These are phyloP conservation scores for Stephania japonica DNA, from an alignment of 164 flowering plant genomes.

Conservation along the genomic window DNA sequence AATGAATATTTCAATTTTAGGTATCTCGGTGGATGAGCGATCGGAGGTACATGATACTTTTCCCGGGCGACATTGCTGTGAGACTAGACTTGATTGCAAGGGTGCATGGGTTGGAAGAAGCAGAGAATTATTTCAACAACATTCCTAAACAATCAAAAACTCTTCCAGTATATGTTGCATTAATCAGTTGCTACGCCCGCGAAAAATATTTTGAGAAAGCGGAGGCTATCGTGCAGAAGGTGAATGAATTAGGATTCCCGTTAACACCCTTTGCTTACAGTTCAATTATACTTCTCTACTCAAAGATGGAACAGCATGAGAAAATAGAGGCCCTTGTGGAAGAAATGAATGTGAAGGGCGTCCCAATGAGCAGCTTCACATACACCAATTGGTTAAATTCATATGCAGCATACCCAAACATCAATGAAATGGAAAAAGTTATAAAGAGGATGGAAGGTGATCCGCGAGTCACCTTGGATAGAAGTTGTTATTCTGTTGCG, in stretches of 20 bases:
- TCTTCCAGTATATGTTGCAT: slow-evolving; percentile 23
- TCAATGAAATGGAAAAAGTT: slow-evolving; percentile 34
- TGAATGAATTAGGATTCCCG: slow-evolving; percentile 26
- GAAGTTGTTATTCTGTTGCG: slow-evolving; percentile 24
- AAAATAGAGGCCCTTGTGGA: slow-evolving; percentile 26
- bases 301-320: slow-evolving; percentile 23
- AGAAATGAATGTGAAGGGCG: slow-evolving; percentile 40
- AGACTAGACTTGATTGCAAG: slow-evolving; percentile 31
- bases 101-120: slow-evolving; percentile 32
- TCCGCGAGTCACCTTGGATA: slow-evolving; percentile 13
- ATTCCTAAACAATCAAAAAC: slow-evolving; percentile 15
- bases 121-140: slow-evolving; percentile 30
- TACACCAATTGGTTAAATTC: slow-evolving; percentile 24
- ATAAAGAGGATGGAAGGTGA: slow-evolving; percentile 30
- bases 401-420: slow-evolving; percentile 27
- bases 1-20: slow-evolving; percentile 19
- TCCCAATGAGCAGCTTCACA: slow-evolving; percentile 23
- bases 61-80: slow-evolving; percentile 22
- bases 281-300: slow-evolving; percentile 29
- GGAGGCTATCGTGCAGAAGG: slow-evolving; percentile 26
- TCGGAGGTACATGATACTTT: slow-evolving; percentile 10
- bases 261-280: slow-evolving; percentile 24
- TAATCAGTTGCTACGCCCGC: slow-evolving; percentile 30
- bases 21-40: slow-evolving; percentile 46
- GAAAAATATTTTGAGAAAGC: slow-evolving; percentile 33